Base-by-base conservation (phyloP, 2,329 filamentous ascomycete genomes). In the Plenodomus biglobosus region DNA sequence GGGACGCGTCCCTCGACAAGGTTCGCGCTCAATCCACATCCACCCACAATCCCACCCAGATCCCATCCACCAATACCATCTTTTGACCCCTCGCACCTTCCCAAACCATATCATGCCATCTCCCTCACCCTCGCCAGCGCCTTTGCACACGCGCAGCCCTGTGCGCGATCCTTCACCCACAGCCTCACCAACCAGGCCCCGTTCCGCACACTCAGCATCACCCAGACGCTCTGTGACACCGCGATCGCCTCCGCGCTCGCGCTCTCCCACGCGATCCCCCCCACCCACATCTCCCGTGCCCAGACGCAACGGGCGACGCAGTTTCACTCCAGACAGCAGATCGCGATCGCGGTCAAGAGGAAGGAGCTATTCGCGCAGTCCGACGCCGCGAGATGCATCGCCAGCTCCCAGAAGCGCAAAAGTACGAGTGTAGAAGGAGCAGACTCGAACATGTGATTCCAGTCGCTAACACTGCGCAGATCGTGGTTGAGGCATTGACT, bases 401-500 rank as follows among this genome's bases (percentile, higher is more conserved):
- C 64, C 68, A 39, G 66, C 64, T 15, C 69, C 69, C 13, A 61
- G 65, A 37, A 74, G 72, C 46, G 59, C 72, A 48, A 75, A 75
- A 62, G 71, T 73, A 56, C 36, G 62, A 20, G 27, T 15, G 13
- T 36, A 15, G 1, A 15, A 17, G 21, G 21, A 15, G 16, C 17
- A 24, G 39, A 24, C 22, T 19, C 36, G 46, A 32, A 15, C 16
- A 42, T 17, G 3, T 30, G 30, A 7, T 22, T 19, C 8, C 8
- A 17, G 35, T 10, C 17, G 36, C 46, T 48, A 44, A 57, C 38
- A 8, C 11, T 22, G 16, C 16, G 24, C 52, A 96, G 89, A 92
- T 99, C 68, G 90, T 99, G 16, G 88, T 99, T 39, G 94, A 99
- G 73, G 92, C 95, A 55, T 80, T 99, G 65, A 95, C 92, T 3